Evolutionary conservation across 140 eudicot species (phyloP), one percentile per base, ranked within the genome.

Genomic region (Ambrosia hybrid): DNA sequence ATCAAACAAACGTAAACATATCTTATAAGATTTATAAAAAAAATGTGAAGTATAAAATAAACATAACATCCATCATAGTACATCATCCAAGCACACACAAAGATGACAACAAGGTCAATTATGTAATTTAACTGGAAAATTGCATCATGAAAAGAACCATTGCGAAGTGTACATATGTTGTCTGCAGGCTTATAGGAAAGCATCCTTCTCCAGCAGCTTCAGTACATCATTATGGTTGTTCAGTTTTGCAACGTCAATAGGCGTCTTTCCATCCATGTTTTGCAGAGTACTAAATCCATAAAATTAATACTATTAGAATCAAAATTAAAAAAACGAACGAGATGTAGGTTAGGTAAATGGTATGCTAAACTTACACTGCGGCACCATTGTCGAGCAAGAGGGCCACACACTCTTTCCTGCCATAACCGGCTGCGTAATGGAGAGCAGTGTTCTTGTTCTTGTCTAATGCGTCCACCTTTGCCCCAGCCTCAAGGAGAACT

Each of bases 351-450:
- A 48, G 17, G 7, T 15, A 56, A 9, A 34, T 4, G 3, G 63
- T 30, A 16, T 4, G 1, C 58, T 30, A 38, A 49, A 59, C 95
- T 89, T 87, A 92, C 98, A 89, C 98, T 26, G 98, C 96, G 51
- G 98, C 98, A 9, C 95, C 98, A 56, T 92, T 87, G 58, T 92
- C 91, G 10, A 92, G 85, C 59, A 92, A 83, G 61, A 92, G 95
- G 33, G 89, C 87, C 1, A 92, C 98, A 52, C 98, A 92, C 65
- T 92, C 98, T 78, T 92, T 92, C 81, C 91, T 83, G 60, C 98
- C 98, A 65, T 92, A 92, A 59, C 98, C 98, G 74, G 98, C 96
- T 41, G 98, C 98, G 75, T 92, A 92, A 73, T 92, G 98, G 73
- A 92, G 98, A 14, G 98, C 95, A 3, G 96, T 92, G 84, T 92